A percentile compares a stretch with the other conserved stretches of the same genome.
These are phyloP conservation scores for Toxoplasma gondii DNA, from an alignment of 169 alveolate species.

Conservation along the genomic window DNA sequence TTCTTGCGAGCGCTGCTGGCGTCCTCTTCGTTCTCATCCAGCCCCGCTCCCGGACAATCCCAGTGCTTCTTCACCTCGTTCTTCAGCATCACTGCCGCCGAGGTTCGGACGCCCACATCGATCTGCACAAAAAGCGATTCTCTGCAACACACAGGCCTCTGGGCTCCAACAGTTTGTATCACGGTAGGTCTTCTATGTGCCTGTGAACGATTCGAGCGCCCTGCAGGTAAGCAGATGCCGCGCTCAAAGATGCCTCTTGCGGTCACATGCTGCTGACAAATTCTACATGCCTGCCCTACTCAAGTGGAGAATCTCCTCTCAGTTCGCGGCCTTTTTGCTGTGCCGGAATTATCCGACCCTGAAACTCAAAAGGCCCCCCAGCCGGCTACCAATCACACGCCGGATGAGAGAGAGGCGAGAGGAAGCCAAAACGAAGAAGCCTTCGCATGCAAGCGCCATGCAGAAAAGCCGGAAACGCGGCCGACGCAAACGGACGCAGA, in stretches of 20 bases:
- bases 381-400: too few relatives aligned
- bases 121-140: not conserved
- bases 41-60: conserved; percentile 7
- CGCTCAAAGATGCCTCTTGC: too few relatives aligned
- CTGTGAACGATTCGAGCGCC: not conserved
- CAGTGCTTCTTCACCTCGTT: conserved; percentile 53
- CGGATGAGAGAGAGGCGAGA: too few relatives aligned
- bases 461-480: not conserved
- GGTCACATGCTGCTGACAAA: too few relatives aligned
- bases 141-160: not conserved
- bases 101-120: conserved; percentile 34
- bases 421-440: too few relatives aligned
- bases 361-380: too few relatives aligned
- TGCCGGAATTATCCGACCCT: too few relatives aligned
- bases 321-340: too few relatives aligned
- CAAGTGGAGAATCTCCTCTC: too few relatives aligned
- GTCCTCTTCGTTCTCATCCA: not conserved
- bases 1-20: conserved; percentile 3
- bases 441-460: too few relatives aligned
- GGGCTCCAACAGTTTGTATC: not conserved
- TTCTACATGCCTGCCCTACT: too few relatives aligned
- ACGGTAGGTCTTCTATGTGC: not conserved
- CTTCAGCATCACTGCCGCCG: conserved; percentile 60
- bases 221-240: not conserved
- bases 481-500: too few relatives aligned